A percentile compares a stretch with the other conserved stretches of the same genome.
Evolutionary conservation across 2,329 filamentous ascomycete species (phyloP).

Genomic region (Neoscytalidium dimidiatum): DNA sequence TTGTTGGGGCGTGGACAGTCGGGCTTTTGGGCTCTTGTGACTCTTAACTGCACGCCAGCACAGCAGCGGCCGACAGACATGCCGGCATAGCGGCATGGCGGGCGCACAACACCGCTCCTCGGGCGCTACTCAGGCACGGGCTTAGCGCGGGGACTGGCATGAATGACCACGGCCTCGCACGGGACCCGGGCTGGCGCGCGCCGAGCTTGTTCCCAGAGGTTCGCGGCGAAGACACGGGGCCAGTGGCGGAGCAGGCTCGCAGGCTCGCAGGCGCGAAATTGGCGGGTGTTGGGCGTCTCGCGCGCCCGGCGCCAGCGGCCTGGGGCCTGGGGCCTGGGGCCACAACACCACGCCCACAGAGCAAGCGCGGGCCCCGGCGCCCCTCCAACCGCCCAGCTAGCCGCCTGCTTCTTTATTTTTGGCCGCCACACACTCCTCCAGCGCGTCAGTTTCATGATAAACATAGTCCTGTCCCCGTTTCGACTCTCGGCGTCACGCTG

Average conservation of each 20-base stretch:
- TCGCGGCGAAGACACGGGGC: neutral
- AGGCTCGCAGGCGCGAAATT: neutral
- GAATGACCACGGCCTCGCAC: neutral
- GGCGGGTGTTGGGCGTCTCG: conserved; percentile 3
- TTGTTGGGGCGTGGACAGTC: neutral
- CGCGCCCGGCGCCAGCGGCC: neutral
- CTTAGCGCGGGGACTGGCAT: neutral
- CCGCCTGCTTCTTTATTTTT: conserved; percentile 5
- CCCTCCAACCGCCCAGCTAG: neutral
- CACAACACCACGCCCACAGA: no score
- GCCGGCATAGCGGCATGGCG: conserved; percentile 1
- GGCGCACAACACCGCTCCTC: neutral
- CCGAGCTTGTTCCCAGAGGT: conserved; percentile 12
- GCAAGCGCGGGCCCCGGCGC: neutral
- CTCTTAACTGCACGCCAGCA: conserved; percentile 4
- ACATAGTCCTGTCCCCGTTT: neutral
- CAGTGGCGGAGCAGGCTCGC: conserved; percentile 10
- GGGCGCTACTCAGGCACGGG: conserved; percentile 13
- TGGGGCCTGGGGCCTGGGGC: no score
- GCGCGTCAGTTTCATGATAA: neutral
- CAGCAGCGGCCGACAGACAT: no score
- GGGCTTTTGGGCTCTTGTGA: neutral
- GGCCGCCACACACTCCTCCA: neutral
- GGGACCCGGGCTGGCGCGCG: neutral
- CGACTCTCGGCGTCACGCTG: no score